A percentile compares a stretch with the other conserved stretches of the same genome.
Evolutionary conservation across 164 flowering plant genomes (phyloP).

Genomic region (Cinnamomum micranthum): DNA sequence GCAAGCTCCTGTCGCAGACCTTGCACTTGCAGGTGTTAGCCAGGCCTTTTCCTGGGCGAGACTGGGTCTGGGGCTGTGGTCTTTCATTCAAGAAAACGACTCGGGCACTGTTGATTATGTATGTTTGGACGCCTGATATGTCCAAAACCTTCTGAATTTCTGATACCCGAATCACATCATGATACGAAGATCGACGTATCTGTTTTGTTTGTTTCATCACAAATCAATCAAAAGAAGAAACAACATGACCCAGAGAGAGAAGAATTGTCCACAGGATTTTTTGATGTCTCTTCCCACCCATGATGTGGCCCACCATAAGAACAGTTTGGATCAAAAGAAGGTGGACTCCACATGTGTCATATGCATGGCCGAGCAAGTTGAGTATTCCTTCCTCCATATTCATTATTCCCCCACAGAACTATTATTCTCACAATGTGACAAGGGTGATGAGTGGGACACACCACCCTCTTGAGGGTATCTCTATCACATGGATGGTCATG

Average conservation of each 20-base stretch:
- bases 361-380: background rate
- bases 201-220: constrained; percentile 20
- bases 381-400: background rate
- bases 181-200: constrained; percentile 59
- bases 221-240: background rate
- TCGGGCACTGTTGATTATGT: constrained; percentile 51
- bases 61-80: constrained; percentile 33
- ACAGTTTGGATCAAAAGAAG: too few species aligned
- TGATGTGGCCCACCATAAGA: too few species aligned
- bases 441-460: background rate
- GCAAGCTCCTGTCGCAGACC: constrained; percentile 46
- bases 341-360: background rate
- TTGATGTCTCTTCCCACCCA: too few species aligned
- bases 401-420: background rate
- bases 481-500: background rate
- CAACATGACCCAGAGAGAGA: background rate
- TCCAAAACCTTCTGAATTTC: constrained; percentile 53
- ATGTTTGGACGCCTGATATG: constrained; percentile 48
- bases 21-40: constrained; percentile 33
- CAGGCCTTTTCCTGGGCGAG: constrained; percentile 46
- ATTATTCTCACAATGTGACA: background rate
- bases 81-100: constrained; percentile 54
- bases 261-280: too few species aligned
- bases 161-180: constrained; percentile 50
- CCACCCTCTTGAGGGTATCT: background rate